Evolutionary conservation across 2,329 filamentous ascomycete genomes (phyloP), one percentile per base, ranked within the genome.

Genomic region (Penicillium sclerotiorum): DNA sequence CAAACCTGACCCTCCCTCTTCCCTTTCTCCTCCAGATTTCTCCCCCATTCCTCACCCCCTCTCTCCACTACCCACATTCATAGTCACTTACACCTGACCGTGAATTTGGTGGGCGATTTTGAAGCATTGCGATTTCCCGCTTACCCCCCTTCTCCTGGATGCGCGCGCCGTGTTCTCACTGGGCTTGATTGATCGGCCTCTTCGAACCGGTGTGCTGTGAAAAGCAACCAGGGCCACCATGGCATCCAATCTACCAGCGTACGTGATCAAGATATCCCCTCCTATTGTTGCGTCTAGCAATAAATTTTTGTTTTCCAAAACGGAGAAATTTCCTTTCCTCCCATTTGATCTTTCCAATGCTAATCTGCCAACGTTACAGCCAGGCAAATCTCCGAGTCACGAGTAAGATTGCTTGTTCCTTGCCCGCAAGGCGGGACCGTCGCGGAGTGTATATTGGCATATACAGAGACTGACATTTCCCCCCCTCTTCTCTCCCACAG

Each of bases 371-470:
- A 53, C 48, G 53, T 62, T 43, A 40, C 64, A 90, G 87, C 73
- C 85, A 87, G 77, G 85, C 90, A 68, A 97, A 96, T 77, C 80
- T 97, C 69, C 86, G 93, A 76, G 85, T 97, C 62, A 96, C 92
- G 65, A 96, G 93, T 96, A 83, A 69, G 75, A 58, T 50, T 46
- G 27, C 54, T 48, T 52, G 33, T 47, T 47, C 36, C 48, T 53
- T 39, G 17, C 28, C 39, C 54, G 42, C 47, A 40, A 36, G 23
- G 44, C 56, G 52, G 51, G 47, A 55, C 41, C 39, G n/a, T 53
- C 58, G 60, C 60, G 60, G 60, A 59, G 58, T 55, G 51, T 43
- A 30, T 21, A n/a, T 20, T 18, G 13, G 35, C 30, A 33, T n/a
- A 22, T 27, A 36, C 15, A 21, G 37, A 47, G 35, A 47, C 61